phyloP scores from a whole-genome alignment of 805 yeast genomes.

The Yamadazyma nakazawae region DNA sequence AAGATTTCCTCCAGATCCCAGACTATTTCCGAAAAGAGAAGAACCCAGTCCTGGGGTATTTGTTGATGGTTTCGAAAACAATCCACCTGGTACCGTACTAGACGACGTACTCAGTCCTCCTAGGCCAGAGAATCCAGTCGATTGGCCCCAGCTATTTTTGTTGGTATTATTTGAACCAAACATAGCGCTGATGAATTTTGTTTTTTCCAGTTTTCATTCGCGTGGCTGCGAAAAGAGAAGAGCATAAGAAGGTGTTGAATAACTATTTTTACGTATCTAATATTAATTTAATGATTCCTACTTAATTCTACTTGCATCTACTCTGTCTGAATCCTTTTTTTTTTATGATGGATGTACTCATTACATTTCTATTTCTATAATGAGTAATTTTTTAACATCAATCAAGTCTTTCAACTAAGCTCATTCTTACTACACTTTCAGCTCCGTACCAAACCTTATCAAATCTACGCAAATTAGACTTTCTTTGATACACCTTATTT shows the following conservation, averaged over 20 bases:
- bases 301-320: too few relatives aligned
- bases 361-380: not conserved
- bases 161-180: constrained; percentile 4
- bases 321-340: too few relatives aligned
- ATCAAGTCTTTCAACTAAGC: constrained; percentile 2
- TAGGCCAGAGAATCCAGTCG: constrained; percentile 8
- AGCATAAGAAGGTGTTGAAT: too few relatives aligned
- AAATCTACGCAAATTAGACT: constrained; percentile 41
- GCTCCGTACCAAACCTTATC: constrained; percentile 45
- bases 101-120: not conserved
- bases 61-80: not conserved
- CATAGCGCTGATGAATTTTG: not conserved
- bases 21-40: constrained; percentile 19
- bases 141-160: constrained; percentile 8
- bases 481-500: constrained; percentile 43
- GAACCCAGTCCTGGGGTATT: not conserved
- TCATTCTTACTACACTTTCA: constrained; percentile 23
- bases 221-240: not conserved
- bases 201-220: not conserved
- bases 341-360: too few relatives aligned
- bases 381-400: not conserved
- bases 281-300: too few relatives aligned
- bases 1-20: not conserved
- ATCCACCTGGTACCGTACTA: not conserved
- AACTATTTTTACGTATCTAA: too few relatives aligned